Conservation (phyloP, 108 stramenopile species). For the Seminavis robusta region DNA sequence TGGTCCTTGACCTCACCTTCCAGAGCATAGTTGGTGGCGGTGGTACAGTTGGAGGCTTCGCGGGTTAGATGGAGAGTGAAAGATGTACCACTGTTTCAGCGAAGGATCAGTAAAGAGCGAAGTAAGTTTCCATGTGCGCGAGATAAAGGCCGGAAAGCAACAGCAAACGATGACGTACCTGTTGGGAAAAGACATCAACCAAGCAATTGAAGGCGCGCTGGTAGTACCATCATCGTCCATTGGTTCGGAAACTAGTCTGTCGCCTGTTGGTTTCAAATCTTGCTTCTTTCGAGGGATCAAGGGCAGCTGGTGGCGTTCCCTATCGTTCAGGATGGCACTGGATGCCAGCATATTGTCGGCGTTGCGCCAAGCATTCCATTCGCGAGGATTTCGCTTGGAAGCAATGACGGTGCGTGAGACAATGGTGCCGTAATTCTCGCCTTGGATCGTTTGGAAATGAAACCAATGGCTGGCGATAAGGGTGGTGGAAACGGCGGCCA, state of each 20-base stretch:
- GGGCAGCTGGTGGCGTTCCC: no score
- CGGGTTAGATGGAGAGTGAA: slow-evolving; percentile 23
- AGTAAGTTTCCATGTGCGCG: neutral
- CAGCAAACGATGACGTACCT: neutral
- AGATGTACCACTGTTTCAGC: slow-evolving; percentile 8
- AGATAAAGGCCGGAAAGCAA: neutral
- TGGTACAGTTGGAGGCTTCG: slow-evolving; percentile 45
- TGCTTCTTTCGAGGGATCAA: neutral
- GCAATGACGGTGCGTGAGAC: neutral
- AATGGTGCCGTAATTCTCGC: neutral
- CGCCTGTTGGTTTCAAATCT: neutral
- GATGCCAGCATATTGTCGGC: no score
- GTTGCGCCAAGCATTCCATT: neutral
- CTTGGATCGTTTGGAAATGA: neutral
- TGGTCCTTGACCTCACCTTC: slow-evolving; percentile 47
- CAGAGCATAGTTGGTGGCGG: slow-evolving; percentile 56
- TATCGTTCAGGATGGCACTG: no score
- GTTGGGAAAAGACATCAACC: slow-evolving; percentile 18
- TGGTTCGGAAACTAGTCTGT: neutral
- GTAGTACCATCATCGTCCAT: slow-evolving; percentile 2
- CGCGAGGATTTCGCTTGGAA: neutral
- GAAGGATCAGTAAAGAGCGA: neutral
- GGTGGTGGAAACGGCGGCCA: neutral
- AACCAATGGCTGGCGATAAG: neutral
- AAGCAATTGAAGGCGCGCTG: slow-evolving; percentile 6